Base-by-base conservation (phyloP, 768 basidiomycete species). In the Xanthoconium purpureum region DNA sequence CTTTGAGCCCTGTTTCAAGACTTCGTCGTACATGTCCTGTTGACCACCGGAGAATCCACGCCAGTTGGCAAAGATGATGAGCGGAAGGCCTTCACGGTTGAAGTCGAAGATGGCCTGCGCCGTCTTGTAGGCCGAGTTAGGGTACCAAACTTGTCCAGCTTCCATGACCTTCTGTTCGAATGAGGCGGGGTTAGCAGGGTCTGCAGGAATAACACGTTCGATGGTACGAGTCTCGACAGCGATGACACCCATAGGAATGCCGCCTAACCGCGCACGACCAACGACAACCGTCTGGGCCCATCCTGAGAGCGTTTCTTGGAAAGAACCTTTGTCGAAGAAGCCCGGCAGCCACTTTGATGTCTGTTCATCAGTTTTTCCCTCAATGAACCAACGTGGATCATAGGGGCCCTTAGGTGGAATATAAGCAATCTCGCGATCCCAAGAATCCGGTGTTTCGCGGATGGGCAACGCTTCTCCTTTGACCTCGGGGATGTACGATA, bases 61-160 rank as follows among this genome's bases (percentile, higher is more conserved):
- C 94, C 97, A 98, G 79, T 99, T 99, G 52, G 97, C 97, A 68
- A 99, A 98, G 73, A 99, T 95, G 72, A 98, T 95, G 57, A 99
- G 80, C 5, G 97, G 97, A 14, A 99, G 79, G 24, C 91, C 93
- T 74, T 99, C 97, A 42, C 97, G 88, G 75, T 96, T 90, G 79
- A 98, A 92, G 76, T 99, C 97, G 73, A 94, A 94, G 78, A 98
- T 98, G 15, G 97, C 96, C 67, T 98, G 97, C 9, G 95, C 97
- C 9, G 97, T 99, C 82, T 99, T 99, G 80, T 97, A 95, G 7
- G 97, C 95, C 6, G 94, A 96, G 74, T 99, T 98, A 36, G 97
- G 97, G 72, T 98, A 98, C 97, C 97, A 99, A 28, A 98, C 97
- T 74, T 96, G 94, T 63, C 97, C 97, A n/a, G 97, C 97, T 71